Evolutionary conservation across 306 rosid genomes (phyloP), one percentile per base, ranked within the genome.

Genomic region (Fragaria nilgerrensis): DNA sequence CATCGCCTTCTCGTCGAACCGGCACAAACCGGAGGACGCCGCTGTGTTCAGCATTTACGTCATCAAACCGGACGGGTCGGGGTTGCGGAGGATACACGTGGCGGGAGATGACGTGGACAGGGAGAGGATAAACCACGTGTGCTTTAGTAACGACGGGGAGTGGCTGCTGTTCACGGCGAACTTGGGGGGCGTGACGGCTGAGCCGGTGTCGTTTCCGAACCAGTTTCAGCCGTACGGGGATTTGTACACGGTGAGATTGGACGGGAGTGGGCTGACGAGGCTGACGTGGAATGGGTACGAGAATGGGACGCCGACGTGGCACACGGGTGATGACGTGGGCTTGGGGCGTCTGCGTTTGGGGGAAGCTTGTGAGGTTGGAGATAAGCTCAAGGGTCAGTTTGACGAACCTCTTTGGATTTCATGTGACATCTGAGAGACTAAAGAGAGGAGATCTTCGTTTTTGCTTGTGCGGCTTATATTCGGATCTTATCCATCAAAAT

Each of bases 221-320:
- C 97, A 90, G 69, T 94, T 90, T 85, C 98, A 94, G 83, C 98
- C 97, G 32, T 94, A 90, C 12, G 97, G 98, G 12, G 98, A 94
- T 16, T 56, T 94, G 92, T 78, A 74, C 43, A 72, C 70, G 79
- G 82, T 82, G 79, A 90, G 83, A 65, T 15, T 90, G 86, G 96
- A 94, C 69, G 98, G 96, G 29, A 90, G 84, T 43, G 95, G 90
- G 32, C 71, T 94, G 82, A 89, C 78, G 91, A 90, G 98, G 90
- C 82, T 92, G 87, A 94, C 98, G 79, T 90, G 93, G 78, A 87
- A 70, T 79, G 87, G 83, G 0, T 92, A 84, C 12, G 97, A 94
- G 55, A 89, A 94, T 25, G 98, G 98, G 1, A 94, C 97, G 41
- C 97, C 97, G 0, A 78, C 83, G 75, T 94, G 97, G 96, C 70